Evolutionary conservation across 495 filamentous ascomycete species (phyloP).

Genomic region (Apodospora peruviana): DNA sequence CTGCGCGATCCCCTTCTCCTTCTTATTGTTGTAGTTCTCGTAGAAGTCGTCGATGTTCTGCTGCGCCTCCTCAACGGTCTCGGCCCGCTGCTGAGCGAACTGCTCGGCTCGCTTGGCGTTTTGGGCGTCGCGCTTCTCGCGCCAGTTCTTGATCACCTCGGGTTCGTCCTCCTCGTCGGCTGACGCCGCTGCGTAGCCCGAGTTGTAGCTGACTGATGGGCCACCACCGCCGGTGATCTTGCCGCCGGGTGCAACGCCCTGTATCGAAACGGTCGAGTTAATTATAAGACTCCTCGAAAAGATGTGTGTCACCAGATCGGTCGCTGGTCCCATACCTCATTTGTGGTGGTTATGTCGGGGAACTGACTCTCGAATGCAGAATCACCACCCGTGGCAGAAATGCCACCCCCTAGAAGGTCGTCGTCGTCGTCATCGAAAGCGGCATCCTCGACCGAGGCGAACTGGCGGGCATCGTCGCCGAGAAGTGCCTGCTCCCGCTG

Average conservation of each 20-base stretch:
- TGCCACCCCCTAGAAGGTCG: slow-evolving; percentile 67
- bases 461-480: slow-evolving; percentile 89
- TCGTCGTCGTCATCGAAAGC: slow-evolving; percentile 61
- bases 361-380: slow-evolving; percentile 81
- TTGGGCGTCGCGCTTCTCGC: slow-evolving; percentile 74
- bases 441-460: slow-evolving; percentile 73
- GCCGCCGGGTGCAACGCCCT: slow-evolving; percentile 81
- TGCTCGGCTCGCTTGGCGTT: slow-evolving; percentile 72
- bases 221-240: slow-evolving; percentile 66
- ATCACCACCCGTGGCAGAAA: slow-evolving; percentile 45
- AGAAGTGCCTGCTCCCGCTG: slow-evolving; percentile 81
- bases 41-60: slow-evolving; percentile 97
- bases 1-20: slow-evolving; percentile 82
- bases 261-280: no score
- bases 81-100: slow-evolving; percentile 67
- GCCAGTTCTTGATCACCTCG: slow-evolving; percentile 86
- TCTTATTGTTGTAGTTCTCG: slow-evolving; percentile 96
- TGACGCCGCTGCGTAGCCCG: slow-evolving; percentile 50
- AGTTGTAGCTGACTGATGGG: slow-evolving; percentile 62
- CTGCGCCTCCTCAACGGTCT: slow-evolving; percentile 79
- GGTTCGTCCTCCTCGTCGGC: slow-evolving; percentile 70
- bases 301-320: no score
- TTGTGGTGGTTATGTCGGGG: slow-evolving; percentile 71
- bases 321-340: slow-evolving; percentile 84
- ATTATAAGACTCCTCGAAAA: no score